Percentiles rank a stretch among this genome's conserved stretches.
phyloP scores from a whole-genome alignment of 306 rosid genomes.

The Casuarina equisetifolia region DNA sequence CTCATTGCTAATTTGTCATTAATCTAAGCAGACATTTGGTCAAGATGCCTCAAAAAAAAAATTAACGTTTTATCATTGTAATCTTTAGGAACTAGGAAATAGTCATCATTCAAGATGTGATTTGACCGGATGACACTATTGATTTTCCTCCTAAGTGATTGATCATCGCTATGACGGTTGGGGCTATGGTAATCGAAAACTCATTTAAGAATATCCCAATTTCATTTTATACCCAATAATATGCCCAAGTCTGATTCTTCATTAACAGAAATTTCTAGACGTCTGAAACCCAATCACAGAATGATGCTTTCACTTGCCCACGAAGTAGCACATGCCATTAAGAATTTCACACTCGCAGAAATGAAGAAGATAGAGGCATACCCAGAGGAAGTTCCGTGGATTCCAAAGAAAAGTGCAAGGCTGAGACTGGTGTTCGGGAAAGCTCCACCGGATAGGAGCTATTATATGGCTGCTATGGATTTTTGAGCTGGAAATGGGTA shows the following conservation, averaged over 20 bases:
- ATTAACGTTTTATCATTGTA: background rate
- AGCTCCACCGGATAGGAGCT: background rate
- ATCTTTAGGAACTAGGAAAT: background rate
- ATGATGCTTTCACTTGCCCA: background rate
- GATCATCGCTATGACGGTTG: too few species aligned
- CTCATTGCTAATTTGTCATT: background rate
- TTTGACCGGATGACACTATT: too few species aligned
- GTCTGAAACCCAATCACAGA: background rate
- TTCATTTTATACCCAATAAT: background rate
- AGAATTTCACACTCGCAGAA: background rate
- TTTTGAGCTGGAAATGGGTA: background rate
- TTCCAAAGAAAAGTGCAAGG: too few species aligned
- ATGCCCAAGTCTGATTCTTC: background rate
- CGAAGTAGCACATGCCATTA: background rate
- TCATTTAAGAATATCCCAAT: background rate
- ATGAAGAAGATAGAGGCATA: background rate
- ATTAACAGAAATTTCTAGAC: background rate
- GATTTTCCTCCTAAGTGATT: too few species aligned
- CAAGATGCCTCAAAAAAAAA: background rate
- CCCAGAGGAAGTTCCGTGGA: background rate
- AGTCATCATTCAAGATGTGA: background rate
- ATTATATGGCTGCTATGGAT: too few species aligned
- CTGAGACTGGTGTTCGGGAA: background rate
- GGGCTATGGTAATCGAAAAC: too few species aligned
- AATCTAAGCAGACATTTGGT: background rate